Evolutionary conservation across 768 basidiomycete species (phyloP), one percentile per base, ranked within the genome.

Genomic region (Hortiboletus campestris): DNA sequence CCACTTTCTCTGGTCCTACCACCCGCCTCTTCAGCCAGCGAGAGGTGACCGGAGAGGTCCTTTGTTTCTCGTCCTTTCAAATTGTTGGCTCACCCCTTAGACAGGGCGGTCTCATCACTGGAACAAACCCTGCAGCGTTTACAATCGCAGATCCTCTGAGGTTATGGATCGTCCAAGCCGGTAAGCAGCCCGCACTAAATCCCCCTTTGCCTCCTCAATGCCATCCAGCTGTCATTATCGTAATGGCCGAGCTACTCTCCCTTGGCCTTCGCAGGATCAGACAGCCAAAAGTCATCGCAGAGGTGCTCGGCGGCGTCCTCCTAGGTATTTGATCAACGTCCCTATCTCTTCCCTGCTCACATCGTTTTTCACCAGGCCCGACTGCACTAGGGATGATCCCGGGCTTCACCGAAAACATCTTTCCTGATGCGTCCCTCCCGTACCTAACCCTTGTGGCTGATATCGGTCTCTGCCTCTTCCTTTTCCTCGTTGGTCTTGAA

Each of bases 401-500:
- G 1, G 87, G 88, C 6, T 98, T 98, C 74, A 87, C 93, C 1
- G 51, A 88, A 43, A 84, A 85, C 67, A 85, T 97, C 51, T 98
- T 98, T 70, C 94, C 96, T 0, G 1, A 67, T 0, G 74, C 75
- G 0, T 94, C 92, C 0, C 68, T 81, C 7, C 79, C 93, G 0
- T 95, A 87, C 68, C 84, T 98, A 25, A 85, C 84, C 51, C 85
- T 98, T 19, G 85, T 89, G 17, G 91, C 96, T 14, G 91, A 92
- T 62, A 91, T 98, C 58, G 96, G 91, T 7, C 80, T 92, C 6
- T 87, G 86, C 59, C 81, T 94, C 42, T 94, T 93, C 73, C 81
- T 98, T 14, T 98, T 97, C 75, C 81, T 98, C 56, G 88, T 98
- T 39, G 96, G 96, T 4, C 84, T 96, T 34, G 91, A 93, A 75